These are phyloP conservation scores for Tetrahymena malaccensis DNA, from an alignment of 73 alveolate genomes.

Conservation along the genomic window DNA sequence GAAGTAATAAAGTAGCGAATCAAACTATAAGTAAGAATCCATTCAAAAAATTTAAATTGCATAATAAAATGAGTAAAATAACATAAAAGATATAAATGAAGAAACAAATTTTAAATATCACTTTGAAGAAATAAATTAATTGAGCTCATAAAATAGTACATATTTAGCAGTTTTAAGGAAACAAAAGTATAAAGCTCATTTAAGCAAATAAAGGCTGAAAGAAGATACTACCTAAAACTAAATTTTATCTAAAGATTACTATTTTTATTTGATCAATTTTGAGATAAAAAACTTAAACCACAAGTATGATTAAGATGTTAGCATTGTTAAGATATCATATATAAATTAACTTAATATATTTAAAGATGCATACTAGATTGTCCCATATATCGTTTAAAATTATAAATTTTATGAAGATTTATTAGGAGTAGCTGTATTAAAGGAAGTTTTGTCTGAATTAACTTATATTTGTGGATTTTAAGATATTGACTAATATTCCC, in stretches of 20 bases:
- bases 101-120: background rate
- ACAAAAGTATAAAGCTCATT: background rate
- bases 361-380: background rate
- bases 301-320: background rate
- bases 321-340: background rate
- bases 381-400: background rate
- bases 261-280: background rate
- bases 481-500: background rate
- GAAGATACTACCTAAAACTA: background rate
- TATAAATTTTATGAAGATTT: background rate
- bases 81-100: background rate
- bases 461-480: background rate
- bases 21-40: background rate
- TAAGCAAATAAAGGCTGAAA: background rate
- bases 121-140: background rate
- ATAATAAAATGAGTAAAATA: background rate
- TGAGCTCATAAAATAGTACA: background rate
- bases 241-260: background rate
- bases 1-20: background rate
- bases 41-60: background rate
- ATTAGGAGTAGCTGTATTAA: background rate
- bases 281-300: background rate
- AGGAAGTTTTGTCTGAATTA: background rate
- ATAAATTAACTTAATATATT: background rate
- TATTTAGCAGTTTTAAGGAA: background rate